Conservation (phyloP, 2,329 filamentous ascomycete species). For the Cytospora paraplurivora region DNA sequence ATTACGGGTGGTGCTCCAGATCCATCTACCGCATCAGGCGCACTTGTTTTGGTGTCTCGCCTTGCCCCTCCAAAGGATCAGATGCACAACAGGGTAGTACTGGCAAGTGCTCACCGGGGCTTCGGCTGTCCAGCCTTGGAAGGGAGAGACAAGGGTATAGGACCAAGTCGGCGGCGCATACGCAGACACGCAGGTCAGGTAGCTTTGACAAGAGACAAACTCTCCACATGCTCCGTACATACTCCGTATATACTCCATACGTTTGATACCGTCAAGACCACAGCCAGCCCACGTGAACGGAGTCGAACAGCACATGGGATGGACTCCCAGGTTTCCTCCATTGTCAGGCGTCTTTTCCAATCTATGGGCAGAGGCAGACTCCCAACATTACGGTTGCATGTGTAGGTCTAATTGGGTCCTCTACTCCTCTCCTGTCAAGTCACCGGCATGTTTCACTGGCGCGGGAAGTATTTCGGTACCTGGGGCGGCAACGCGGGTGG, state of each 20-base stretch:
- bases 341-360: background rate
- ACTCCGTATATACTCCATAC: background rate
- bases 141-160: background rate
- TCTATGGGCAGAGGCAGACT: background rate
- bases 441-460: background rate
- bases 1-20: conserved; percentile 11
- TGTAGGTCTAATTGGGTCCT: too few relatives aligned
- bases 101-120: background rate
- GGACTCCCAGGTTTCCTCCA: background rate
- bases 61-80: conserved; percentile 18
- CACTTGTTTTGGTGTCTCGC: conserved; percentile 11
- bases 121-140: background rate
- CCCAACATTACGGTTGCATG: too few relatives aligned
- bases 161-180: background rate
- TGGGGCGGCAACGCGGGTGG: background rate
- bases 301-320: background rate
- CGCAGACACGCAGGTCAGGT: too few relatives aligned
- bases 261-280: background rate
- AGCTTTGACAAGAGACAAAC: background rate
- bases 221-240: background rate
- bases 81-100: background rate
- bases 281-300: background rate
- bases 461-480: background rate
- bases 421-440: background rate
- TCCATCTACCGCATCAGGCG: conserved; percentile 19